These are phyloP conservation scores for Lactarius evosmus DNA, from an alignment of 768 basidiomycete species.

Conservation along the genomic window DNA sequence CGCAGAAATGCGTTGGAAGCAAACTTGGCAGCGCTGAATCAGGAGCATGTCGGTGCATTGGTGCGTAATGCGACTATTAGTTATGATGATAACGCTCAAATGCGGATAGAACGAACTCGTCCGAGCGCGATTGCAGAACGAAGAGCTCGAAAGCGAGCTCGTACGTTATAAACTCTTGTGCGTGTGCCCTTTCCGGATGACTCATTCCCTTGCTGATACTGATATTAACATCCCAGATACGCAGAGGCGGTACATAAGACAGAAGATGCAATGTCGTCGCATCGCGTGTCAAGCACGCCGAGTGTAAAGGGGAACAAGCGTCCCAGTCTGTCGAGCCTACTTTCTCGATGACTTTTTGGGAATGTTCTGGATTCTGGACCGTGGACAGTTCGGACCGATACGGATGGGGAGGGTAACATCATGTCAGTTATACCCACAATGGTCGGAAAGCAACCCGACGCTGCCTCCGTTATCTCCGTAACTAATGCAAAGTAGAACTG, in stretches of 20 bases:
- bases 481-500: neutral
- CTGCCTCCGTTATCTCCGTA: neutral
- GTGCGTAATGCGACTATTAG: constrained; percentile 36
- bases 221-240: constrained; percentile 37
- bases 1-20: constrained; percentile 76
- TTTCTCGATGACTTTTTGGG: constrained; percentile 19
- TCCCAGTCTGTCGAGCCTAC: constrained; percentile 26
- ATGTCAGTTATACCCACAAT: neutral
- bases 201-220: neutral
- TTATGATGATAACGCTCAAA: constrained; percentile 24
- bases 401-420: neutral
- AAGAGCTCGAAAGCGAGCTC: constrained; percentile 91
- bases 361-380: neutral
- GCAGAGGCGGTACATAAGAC: constrained; percentile 53
- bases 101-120: constrained; percentile 83
- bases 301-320: constrained; percentile 33
- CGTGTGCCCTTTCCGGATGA: constrained; percentile 33
- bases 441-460: neutral
- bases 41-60: constrained; percentile 76
- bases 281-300: constrained; percentile 37
- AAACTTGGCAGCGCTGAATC: constrained; percentile 72
- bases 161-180: constrained; percentile 92
- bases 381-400: neutral
- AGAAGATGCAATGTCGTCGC: constrained; percentile 48
- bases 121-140: constrained; percentile 79